phyloP scores from a whole-genome alignment of 768 basidiomycete genomes.

The Suillus placidus region DNA sequence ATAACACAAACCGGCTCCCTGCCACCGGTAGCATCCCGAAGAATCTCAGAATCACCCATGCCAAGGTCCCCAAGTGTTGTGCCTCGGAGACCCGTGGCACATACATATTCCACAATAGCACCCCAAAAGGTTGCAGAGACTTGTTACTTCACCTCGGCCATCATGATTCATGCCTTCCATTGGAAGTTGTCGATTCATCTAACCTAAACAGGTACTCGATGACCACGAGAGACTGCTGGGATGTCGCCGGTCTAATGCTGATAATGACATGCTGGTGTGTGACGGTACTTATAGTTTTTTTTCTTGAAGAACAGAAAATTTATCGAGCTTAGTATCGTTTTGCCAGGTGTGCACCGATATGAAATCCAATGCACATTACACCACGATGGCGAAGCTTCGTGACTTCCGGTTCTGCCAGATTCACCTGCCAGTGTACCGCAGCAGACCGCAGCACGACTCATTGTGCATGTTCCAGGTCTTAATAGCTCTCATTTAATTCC shows the following conservation, averaged over 20 bases:
- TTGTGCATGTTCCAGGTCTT: neutral
- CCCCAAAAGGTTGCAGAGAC: neutral
- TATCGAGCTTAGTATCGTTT: neutral
- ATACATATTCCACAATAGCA: neutral
- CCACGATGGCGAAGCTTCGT: neutral
- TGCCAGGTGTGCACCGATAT: neutral
- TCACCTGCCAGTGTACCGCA: neutral
- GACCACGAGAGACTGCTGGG: neutral
- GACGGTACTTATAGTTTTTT: neutral
- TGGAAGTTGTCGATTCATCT: neutral
- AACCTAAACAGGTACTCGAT: neutral
- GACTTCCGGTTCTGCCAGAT: neutral
- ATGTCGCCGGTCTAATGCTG: neutral
- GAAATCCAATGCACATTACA: constrained; percentile 1
- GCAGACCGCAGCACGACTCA: neutral
- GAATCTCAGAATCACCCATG: neutral
- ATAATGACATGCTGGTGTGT: neutral
- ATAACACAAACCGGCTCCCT: neutral
- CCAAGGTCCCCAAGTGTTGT: neutral
- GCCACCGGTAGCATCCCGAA: neutral
- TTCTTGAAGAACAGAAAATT: neutral
- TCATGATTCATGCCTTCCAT: neutral
- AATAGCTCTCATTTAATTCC: neutral
- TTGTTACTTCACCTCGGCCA: neutral
- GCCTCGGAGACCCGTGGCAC: neutral